Evolutionary conservation across 2,329 filamentous ascomycete species (phyloP), one percentile per base, ranked within the genome.

Genomic region (Aspergillus carbonarius): DNA sequence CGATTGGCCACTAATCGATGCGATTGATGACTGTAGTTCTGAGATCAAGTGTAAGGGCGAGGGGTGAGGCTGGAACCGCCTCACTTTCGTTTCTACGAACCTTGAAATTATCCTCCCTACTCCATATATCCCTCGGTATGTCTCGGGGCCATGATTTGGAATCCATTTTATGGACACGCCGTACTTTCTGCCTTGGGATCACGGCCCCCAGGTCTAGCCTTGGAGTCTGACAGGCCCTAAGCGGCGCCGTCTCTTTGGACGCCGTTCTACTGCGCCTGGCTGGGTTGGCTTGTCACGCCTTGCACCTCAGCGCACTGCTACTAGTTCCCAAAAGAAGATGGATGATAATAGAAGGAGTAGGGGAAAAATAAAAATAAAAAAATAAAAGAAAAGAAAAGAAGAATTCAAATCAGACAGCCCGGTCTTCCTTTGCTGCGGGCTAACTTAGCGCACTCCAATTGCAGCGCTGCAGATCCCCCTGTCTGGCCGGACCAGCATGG

Each of bases 51-150:
- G 37, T 27, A 1, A 35, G 23, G 23, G 23, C 5, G 5, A 27
- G 23, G 48, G 34, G 54, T 49, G 58, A 57, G 54, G 49, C 42
- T 49, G 35, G 32, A 47, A 46, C 48, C 44, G 54, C 58, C 54
- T 60, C 58, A 60, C 55, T 54, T 44, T 44, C 52, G 27, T 44
- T 17, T 20, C 17, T 48, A 17, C 12, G 25, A 48, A 48, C 44
- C 20, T 18, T 34, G 15, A 5, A 51, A 50, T 23, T 18, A 15
- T 35, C 30, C 18, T 3, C 32, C 9, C 10, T 32, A 9, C 32
- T 39, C 12, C 10, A 12, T 17, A 30, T 40, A 35, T 51, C 10
- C 4, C 18, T 40, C 49, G 4, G 23, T 8, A 10, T 42, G 18
- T n/a, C 35, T 53, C 23, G 6, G 13, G 15, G n/a, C 35, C 34